A percentile compares a stretch with the other conserved stretches of the same genome.
These are phyloP conservation scores for Aureobasidium musti DNA, from an alignment of 2,329 filamentous ascomycete species.

Conservation along the genomic window DNA sequence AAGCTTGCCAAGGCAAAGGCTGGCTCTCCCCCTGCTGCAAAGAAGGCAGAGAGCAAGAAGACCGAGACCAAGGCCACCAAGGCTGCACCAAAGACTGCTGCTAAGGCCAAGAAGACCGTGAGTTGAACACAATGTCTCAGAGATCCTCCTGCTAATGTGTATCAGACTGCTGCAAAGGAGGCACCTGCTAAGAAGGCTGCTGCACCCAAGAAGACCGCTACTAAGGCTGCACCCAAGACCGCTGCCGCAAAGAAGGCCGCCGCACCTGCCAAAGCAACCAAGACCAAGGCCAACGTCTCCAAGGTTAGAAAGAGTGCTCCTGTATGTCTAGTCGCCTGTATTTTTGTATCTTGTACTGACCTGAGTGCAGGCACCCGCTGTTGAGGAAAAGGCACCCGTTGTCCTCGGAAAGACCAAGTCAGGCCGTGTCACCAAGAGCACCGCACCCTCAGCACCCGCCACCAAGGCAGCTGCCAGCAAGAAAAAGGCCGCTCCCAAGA, in stretches of 20 bases:
- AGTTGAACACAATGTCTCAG: not conserved
- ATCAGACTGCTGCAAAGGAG: constrained; percentile 48
- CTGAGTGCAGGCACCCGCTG: constrained; percentile 59
- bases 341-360: not conserved
- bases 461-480: constrained; percentile 47
- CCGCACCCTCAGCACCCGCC: constrained; percentile 46
- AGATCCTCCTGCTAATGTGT: not conserved
- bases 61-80: constrained; percentile 47
- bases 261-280: constrained; percentile 40
- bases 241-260: constrained; percentile 37
- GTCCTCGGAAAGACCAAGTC: constrained; percentile 81
- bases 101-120: constrained; percentile 41
- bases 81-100: constrained; percentile 50
- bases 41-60: constrained; percentile 39
- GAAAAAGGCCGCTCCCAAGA: constrained; percentile 50
- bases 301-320: constrained; percentile 49
- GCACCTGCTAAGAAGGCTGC: constrained; percentile 36
- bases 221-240: constrained; percentile 42
- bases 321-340: constrained; percentile 33
- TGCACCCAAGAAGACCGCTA: constrained; percentile 38
- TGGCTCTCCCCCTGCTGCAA: constrained; percentile 37
- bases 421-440: constrained; percentile 76
- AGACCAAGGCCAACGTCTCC: constrained; percentile 52
- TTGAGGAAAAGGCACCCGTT: constrained; percentile 66
- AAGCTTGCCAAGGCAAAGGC: constrained; percentile 63